Percentiles rank a stretch among this genome's conserved stretches.
Conservation (phyloP, 495 filamentous ascomycete genomes). For the Penicillium goetzii region DNA sequence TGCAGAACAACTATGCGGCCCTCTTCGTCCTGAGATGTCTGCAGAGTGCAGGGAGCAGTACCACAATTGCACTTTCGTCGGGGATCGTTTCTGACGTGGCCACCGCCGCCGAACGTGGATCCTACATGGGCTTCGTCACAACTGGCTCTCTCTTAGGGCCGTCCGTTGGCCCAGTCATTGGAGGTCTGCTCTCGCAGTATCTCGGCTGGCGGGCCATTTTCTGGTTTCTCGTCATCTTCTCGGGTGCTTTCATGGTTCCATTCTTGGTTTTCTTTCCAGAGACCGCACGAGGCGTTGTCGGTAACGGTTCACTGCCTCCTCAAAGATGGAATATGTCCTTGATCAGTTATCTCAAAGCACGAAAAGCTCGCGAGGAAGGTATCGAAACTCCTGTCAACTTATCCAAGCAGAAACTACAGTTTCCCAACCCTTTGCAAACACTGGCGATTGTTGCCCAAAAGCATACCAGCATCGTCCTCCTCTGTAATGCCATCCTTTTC, state of each 20-base stretch:
- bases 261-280: slow-evolving; percentile 47
- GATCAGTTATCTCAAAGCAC: slow-evolving; percentile 36
- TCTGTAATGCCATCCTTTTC: slow-evolving; percentile 52
- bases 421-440: slow-evolving; percentile 73
- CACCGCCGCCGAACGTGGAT: slow-evolving; percentile 47
- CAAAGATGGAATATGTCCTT: slow-evolving; percentile 41
- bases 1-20: slow-evolving; percentile 51
- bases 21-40: slow-evolving; percentile 53
- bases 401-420: slow-evolving; percentile 53
- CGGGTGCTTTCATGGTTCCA: slow-evolving; percentile 42
- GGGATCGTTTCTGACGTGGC: slow-evolving; percentile 50
- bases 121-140: slow-evolving; percentile 47
- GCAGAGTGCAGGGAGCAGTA: slow-evolving; percentile 55
- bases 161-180: slow-evolving; percentile 64
- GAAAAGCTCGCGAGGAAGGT: slow-evolving; percentile 28
- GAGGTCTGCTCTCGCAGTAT: slow-evolving; percentile 65
- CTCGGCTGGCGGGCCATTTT: slow-evolving; percentile 75
- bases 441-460: slow-evolving; percentile 65
- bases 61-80: slow-evolving; percentile 46
- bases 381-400: slow-evolving; percentile 16
- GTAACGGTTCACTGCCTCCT: slow-evolving; percentile 44
- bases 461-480: slow-evolving; percentile 49
- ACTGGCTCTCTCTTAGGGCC: slow-evolving; percentile 48
- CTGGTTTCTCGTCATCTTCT: slow-evolving; percentile 72
- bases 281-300: slow-evolving; percentile 51